Conservation (phyloP, 2,329 filamentous ascomycete species). For the Mycosphaerella sp. region DNA sequence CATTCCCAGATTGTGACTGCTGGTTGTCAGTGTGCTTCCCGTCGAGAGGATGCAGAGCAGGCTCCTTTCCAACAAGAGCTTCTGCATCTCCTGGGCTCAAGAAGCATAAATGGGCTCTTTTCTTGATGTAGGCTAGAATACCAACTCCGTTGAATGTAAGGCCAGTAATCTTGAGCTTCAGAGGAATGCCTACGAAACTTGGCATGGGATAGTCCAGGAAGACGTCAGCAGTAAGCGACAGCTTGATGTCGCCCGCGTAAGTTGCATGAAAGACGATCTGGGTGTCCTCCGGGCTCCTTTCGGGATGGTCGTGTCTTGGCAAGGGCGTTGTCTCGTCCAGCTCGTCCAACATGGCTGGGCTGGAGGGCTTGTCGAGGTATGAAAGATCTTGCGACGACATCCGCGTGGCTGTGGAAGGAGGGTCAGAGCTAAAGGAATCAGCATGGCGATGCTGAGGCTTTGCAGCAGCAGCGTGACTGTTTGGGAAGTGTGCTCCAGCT, state of each 20-base stretch:
- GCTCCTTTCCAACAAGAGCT: constrained; percentile 49
- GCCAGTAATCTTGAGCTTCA: constrained; percentile 92
- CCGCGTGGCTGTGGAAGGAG: constrained; percentile 43
- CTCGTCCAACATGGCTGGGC: constrained; percentile 22
- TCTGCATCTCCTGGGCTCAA: constrained; percentile 85
- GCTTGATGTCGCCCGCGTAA: constrained; percentile 79
- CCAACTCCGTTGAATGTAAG: constrained; percentile 93
- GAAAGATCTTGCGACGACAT: constrained; percentile 38
- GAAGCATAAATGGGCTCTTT: constrained; percentile 88
- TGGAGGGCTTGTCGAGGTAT: constrained; percentile 24
- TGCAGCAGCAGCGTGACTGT: constrained; percentile 30
- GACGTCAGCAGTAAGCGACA: constrained; percentile 90
- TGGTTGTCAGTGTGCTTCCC: constrained; percentile 17
- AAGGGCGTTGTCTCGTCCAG: constrained; percentile 27
- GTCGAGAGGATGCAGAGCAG: constrained; percentile 30
- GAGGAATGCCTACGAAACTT: constrained; percentile 90
- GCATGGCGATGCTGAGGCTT: constrained; percentile 29
- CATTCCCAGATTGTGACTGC: constrained; percentile 8
- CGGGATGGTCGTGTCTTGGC: constrained; percentile 54
- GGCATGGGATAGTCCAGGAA: constrained; percentile 97
- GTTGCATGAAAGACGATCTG: constrained; percentile 88
- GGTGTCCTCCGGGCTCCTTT: constrained; percentile 76
- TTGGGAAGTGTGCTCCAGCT: constrained; percentile 60
- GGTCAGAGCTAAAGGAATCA: constrained; percentile 43
- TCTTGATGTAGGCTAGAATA: constrained; percentile 83